Conservation (phyloP, 306 rosid species). For the Morella rubra region DNA sequence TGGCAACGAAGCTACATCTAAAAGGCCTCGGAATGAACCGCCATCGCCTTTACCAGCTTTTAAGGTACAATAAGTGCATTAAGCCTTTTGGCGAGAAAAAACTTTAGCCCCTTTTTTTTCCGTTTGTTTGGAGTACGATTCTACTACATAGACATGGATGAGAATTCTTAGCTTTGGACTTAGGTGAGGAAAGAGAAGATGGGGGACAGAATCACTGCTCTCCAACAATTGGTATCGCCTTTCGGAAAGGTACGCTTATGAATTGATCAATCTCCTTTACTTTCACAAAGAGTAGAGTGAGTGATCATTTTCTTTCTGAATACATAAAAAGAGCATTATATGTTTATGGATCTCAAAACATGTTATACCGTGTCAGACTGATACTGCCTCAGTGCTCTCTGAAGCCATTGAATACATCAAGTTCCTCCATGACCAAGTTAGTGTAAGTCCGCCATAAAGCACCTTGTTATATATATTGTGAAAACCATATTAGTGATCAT, state of each 20-base stretch:
- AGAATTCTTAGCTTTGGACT: constrained; percentile 34
- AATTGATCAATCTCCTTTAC: constrained; percentile 31
- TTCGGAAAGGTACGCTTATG: constrained; percentile 85
- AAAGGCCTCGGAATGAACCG: constrained; percentile 87
- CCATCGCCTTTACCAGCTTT: constrained; percentile 96
- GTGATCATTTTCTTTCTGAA: constrained; percentile 41
- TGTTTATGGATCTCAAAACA: constrained; percentile 26
- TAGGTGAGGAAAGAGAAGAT: constrained; percentile 99
- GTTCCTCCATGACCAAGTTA: constrained; percentile 91
- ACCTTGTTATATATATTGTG: background rate
- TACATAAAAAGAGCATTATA: constrained; percentile 16
- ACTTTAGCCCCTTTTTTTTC: constrained; percentile 23
- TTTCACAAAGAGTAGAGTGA: constrained; percentile 27
- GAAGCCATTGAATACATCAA: constrained; percentile 98
- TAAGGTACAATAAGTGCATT: constrained; percentile 70
- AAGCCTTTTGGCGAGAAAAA: constrained; percentile 29
- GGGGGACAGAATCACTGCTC: constrained; percentile 99
- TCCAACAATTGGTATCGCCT: constrained; percentile 99
- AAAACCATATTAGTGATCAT: background rate
- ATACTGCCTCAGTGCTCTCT: constrained; percentile 99
- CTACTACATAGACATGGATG: constrained; percentile 30
- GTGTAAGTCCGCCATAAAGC: constrained; percentile 64
- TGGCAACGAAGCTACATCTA: constrained; percentile 64
- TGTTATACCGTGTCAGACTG: constrained; percentile 68
- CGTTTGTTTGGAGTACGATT: constrained; percentile 14